These are phyloP conservation scores for Neofusicoccum laricinum DNA, from an alignment of 2,329 filamentous ascomycete genomes.

Conservation along the genomic window DNA sequence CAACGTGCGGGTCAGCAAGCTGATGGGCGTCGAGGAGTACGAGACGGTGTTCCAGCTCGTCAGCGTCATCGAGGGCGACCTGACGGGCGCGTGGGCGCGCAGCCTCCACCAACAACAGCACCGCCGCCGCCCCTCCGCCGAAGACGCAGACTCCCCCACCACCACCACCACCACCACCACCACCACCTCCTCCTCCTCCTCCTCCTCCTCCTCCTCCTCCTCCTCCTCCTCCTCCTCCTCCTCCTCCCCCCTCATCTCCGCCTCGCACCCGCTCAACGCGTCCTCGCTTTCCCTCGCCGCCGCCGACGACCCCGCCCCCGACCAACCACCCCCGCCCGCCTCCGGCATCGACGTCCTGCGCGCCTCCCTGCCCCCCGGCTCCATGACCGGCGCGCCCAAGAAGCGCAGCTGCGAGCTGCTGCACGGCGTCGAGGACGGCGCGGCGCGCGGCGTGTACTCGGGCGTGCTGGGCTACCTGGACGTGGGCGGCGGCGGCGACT, in stretches of 20 bases:
- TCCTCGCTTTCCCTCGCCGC: not conserved
- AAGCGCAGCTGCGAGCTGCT: slow-evolving; percentile 86
- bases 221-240: not conserved
- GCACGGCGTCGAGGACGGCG: slow-evolving; percentile 60
- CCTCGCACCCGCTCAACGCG: not conserved
- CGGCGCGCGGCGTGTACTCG: slow-evolving; percentile 70
- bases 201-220: not conserved
- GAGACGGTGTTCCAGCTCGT: slow-evolving; percentile 90
- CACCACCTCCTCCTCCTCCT: not conserved
- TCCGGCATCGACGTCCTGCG: slow-evolving; percentile 75
- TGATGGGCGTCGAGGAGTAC: slow-evolving; percentile 88
- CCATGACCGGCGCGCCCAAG: slow-evolving; percentile 96
- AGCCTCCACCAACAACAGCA: too few species aligned
- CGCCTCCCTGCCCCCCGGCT: slow-evolving; percentile 78
- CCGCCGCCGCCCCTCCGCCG: too few species aligned
- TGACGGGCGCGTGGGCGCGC: not conserved
- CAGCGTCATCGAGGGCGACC: slow-evolving; percentile 73
- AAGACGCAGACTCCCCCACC: not conserved
- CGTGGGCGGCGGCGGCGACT: slow-evolving; percentile 79
- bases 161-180: too few species aligned
- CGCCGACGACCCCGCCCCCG: not conserved
- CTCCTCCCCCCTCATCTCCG: not conserved
- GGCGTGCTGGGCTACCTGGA: slow-evolving; percentile 90
- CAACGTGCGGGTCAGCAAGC: slow-evolving; percentile 68
- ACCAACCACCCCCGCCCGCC: not conserved